phyloP scores from a whole-genome alignment of 2,329 filamentous ascomycete genomes.

The Colletotrichum sansevieriae region DNA sequence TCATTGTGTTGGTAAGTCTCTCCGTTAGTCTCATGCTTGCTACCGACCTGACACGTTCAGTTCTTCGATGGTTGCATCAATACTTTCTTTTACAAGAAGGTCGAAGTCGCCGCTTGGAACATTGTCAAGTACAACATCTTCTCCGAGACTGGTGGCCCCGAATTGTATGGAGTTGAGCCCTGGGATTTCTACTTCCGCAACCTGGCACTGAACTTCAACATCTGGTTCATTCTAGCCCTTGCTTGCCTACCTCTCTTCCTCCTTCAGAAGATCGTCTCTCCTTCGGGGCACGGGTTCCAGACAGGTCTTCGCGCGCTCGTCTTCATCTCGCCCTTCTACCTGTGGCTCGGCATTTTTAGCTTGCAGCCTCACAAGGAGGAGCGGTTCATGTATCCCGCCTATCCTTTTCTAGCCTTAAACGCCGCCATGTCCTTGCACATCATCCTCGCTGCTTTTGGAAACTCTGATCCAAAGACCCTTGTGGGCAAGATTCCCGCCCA shows the following conservation, averaged over 20 bases:
- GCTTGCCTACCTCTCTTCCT: conserved; percentile 80
- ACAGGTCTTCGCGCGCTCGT: conserved; percentile 81
- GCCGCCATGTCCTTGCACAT: conserved; percentile 88
- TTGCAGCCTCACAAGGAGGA: conserved; percentile 97
- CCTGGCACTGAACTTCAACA: conserved; percentile 91
- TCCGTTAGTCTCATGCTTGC: not conserved
- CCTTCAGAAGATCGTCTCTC: conserved; percentile 76
- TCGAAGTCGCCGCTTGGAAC: conserved; percentile 86
- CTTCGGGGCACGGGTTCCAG: conserved; percentile 72
- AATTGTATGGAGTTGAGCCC: conserved; percentile 95
- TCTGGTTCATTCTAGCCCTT: conserved; percentile 89
- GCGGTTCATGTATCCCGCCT: conserved; percentile 97
- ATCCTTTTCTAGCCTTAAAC: conserved; percentile 90
- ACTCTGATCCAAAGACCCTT: conserved; percentile 74
- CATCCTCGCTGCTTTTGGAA: conserved; percentile 80
- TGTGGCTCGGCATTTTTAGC: conserved; percentile 94
- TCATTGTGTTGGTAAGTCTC: conserved; percentile 76
- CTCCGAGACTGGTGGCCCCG: conserved; percentile 82
- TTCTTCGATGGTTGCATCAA: conserved; percentile 79
- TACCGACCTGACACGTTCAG: conserved; percentile 57
- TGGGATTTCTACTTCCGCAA: conserved; percentile 98
- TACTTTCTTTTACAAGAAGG: conserved; percentile 85
- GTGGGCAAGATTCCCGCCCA: conserved; percentile 79
- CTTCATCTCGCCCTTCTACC: conserved; percentile 88
- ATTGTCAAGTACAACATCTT: conserved; percentile 98